Evolutionary conservation across 495 filamentous ascomycete genomes (phyloP).

Genomic region (Trichoderma asperelloides): DNA sequence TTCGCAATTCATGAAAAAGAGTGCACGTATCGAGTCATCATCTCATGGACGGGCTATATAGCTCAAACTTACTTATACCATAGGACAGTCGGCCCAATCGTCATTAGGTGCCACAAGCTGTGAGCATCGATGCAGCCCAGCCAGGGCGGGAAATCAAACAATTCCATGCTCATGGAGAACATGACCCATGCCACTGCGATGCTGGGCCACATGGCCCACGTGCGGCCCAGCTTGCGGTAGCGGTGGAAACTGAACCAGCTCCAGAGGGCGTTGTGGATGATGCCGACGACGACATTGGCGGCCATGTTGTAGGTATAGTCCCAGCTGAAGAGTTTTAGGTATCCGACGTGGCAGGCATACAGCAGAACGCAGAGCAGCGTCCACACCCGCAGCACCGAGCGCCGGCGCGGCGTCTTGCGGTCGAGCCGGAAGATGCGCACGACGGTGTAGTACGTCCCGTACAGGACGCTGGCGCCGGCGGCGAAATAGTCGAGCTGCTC

Average conservation of each 20-base stretch:
- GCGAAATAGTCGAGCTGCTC: constrained; percentile 96
- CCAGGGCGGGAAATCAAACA: constrained; percentile 87
- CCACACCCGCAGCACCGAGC: constrained; percentile 61
- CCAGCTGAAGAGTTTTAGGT: constrained; percentile 79
- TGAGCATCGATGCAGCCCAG: constrained; percentile 84
- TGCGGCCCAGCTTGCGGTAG: constrained; percentile 56
- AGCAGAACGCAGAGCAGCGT: constrained; percentile 58
- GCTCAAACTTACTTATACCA: constrained; percentile 80
- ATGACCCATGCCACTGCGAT: constrained; percentile 89
- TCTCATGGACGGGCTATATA: background rate
- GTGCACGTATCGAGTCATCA: background rate
- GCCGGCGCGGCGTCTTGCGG: constrained; percentile 43
- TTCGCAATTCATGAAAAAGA: no score
- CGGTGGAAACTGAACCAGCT: constrained; percentile 67
- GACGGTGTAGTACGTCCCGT: constrained; percentile 76
- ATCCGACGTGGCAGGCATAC: constrained; percentile 71
- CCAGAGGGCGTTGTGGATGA: constrained; percentile 79
- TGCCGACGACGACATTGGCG: constrained; percentile 77
- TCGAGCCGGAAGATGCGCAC: constrained; percentile 80
- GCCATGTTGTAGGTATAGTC: constrained; percentile 97
- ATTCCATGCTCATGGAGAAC: constrained; percentile 86
- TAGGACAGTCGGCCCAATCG: constrained; percentile 77
- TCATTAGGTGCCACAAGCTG: constrained; percentile 91
- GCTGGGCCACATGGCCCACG: constrained; percentile 88
- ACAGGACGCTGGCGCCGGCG: constrained; percentile 83